Base-by-base conservation (phyloP, 805 yeast species). In the Metschnikowia chrysomelidarum region DNA sequence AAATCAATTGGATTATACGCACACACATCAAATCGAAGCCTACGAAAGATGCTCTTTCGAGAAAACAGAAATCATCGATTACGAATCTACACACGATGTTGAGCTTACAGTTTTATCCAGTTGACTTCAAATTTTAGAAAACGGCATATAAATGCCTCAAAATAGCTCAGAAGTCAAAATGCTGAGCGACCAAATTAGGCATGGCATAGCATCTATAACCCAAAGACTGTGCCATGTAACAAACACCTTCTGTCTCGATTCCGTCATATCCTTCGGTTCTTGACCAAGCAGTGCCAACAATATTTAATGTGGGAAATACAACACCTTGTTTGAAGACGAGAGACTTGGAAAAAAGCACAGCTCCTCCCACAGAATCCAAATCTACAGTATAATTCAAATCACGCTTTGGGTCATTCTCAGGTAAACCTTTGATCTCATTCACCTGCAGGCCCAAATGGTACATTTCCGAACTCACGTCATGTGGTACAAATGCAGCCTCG, bases 241-340 rank as follows among this genome's bases (percentile, higher is more conserved):
- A 73, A n/a, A 73, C 34, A 1, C 78, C 77, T 50, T 73, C 77
- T 4, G 77, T 71, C 46, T 73, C 78, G 21, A 72, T 69, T 4
- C 78, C 78, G 48, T 72, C 78, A 40, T 64, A 72, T 2, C 77
- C 78, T 49, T 71, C 76, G 2, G 40, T 32, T 34, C 73, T 44
- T 1, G 53, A 57, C 76, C 76, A 72, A 2, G 69, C 58, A 1
- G 72, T 63, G 0, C 77, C 78, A 10, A 72, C 56, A 1, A 63
- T 51, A 38, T 69, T 70, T 27, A 56, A 60, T 0, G 75, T 62
- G 4, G 77, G 74, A 49, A 71, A 71, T 19, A 59, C 53, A 3
- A 62, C 58, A 19, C 78, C 77, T 39, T 68, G 74, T 39, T 63
- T 63, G 47, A 60, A 67, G 3, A 73, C 50, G 6, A 60, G 50